Base-by-base conservation (phyloP, 768 basidiomycete genomes). In the Antrodiella citrinella region DNA sequence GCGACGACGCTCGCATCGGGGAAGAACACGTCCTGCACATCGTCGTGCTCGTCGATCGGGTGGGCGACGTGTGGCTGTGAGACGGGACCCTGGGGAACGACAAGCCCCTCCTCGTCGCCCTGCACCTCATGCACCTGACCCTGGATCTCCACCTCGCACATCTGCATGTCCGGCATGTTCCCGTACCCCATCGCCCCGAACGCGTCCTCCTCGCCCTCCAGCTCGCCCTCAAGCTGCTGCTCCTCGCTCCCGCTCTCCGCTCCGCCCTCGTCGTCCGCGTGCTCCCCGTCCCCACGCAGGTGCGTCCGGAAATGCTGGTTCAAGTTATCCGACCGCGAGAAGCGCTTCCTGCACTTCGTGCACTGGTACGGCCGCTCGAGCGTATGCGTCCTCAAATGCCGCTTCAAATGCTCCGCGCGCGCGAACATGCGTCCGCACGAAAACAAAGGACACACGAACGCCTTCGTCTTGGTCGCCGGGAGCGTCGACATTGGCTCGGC, bases 301-400 rank as follows among this genome's bases (percentile, higher is more conserved):
- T 95, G 93, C 44, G 90, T 91, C 54, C 89, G 78, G 51, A 84
- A 62, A 63, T 97, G 94, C 65, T 95, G 91, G 19, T 77, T 80
- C 38, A 97, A 75, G 60, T 94, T 94, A 63, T 95, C 94, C 61
- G 83, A 84, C 61, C 91, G 73, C 56, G 87, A 89, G 67, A 96
- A 96, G 53, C 78, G 75, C 73, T 90, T 91, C 59, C 74, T 71
- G 65, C 92, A 95, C 21, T 72, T 68, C 41, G 75, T 69, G 62
- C 92, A 93, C 48, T 73, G 72, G 66, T 81, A 94, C 0, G 92
- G 91, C 35, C 84, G 72, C 65, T 94, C 91, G 78, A 89, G 78
- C 22, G 91, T 93, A 62, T 95, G 92, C 7, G 91, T 91, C 51
- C 90, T 77, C 24, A 92, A 67, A 65, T 95, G 92, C 41, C 91